Conservation (phyloP, 192 early-diverging fungal genomes). For the Coemansia sp. region DNA sequence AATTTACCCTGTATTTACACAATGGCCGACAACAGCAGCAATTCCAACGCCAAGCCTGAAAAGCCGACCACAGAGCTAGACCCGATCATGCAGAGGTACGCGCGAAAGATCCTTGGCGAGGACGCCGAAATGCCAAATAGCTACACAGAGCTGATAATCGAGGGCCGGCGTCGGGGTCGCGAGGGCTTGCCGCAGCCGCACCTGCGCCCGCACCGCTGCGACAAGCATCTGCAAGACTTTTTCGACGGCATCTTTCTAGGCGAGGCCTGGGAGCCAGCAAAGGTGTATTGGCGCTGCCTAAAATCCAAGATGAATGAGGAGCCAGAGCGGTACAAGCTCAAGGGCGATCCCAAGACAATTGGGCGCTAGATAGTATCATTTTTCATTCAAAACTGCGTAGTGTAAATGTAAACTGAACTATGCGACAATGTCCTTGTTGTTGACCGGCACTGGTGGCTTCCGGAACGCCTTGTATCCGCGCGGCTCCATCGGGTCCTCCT, state of each 20-base stretch:
- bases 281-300: slow-evolving; percentile 41
- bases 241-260: slow-evolving; percentile 40
- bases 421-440: slow-evolving; percentile 52
- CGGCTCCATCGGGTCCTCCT: slow-evolving; percentile 53
- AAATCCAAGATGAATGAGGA: slow-evolving; percentile 43
- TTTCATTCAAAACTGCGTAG: no score
- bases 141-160: slow-evolving; percentile 33
- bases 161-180: slow-evolving; percentile 42
- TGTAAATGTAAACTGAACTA: slow-evolving; percentile 5
- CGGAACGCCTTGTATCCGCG: slow-evolving; percentile 54
- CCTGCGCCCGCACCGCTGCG: slow-evolving; percentile 46
- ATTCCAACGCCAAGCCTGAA: background rate
- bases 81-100: slow-evolving; percentile 40
- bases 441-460: slow-evolving; percentile 35
- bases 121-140: slow-evolving; percentile 37
- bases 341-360: slow-evolving; percentile 19
- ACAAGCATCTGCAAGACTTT: slow-evolving; percentile 51
- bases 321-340: slow-evolving; percentile 45
- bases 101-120: slow-evolving; percentile 43
- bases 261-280: slow-evolving; percentile 30
- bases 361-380: slow-evolving; percentile 9
- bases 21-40: slow-evolving; percentile 2
- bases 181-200: slow-evolving; percentile 45
- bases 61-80: slow-evolving; percentile 4
- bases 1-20: no score